Conservation (phyloP, 495 filamentous ascomycete species). For the Schizothecium vesticola region DNA sequence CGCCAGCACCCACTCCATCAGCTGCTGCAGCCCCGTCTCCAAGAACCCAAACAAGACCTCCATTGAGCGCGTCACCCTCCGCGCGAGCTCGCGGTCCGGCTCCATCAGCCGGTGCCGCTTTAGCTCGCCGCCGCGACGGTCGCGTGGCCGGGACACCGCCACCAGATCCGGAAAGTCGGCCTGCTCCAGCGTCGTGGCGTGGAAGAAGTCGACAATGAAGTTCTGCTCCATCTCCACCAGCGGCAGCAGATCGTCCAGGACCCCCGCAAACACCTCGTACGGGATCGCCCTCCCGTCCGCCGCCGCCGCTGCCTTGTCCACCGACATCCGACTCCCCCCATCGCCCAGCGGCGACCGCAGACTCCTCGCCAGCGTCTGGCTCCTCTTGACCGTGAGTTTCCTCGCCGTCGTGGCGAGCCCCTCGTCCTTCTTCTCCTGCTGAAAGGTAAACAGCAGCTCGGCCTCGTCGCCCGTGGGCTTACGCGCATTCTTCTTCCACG, state of each 20-base stretch:
- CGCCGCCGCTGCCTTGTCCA: conserved; percentile 52
- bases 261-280: conserved; percentile 77
- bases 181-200: conserved; percentile 69
- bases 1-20: conserved; percentile 78
- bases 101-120: conserved; percentile 69
- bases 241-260: conserved; percentile 69
- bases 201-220: conserved; percentile 90
- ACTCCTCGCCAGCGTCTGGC: conserved; percentile 70
- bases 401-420: conserved; percentile 70
- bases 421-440: conserved; percentile 76
- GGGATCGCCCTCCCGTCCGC: conserved; percentile 63
- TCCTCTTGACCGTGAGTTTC: conserved; percentile 88
- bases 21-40: conserved; percentile 67
- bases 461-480: conserved; percentile 80
- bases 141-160: conserved; percentile 56
- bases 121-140: conserved; percentile 62
- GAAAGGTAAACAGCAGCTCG: conserved; percentile 80
- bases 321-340: conserved; percentile 47
- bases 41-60: conserved; percentile 80
- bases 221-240: conserved; percentile 89
- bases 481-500: conserved; percentile 76
- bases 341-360: conserved; percentile 66
- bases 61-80: conserved; percentile 75
- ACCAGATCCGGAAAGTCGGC: conserved; percentile 80
- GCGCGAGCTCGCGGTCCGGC: conserved; percentile 74